Evolutionary conservation across 2,329 filamentous ascomycete species (phyloP), one percentile per base, ranked within the genome.

Genomic region (Aspergillus jensenii): DNA sequence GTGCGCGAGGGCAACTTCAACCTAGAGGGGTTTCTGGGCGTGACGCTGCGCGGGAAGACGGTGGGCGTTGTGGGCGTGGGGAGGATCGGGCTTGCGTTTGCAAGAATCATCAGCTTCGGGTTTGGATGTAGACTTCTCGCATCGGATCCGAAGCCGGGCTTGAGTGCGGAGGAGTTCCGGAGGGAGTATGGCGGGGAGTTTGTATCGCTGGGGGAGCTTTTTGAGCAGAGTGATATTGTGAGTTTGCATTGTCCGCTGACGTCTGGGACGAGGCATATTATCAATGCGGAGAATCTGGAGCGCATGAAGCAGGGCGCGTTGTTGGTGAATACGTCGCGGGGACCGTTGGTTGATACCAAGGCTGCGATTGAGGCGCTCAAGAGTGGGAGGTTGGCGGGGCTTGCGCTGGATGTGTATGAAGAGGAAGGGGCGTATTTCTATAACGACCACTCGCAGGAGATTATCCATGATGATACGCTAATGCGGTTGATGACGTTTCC

Each of bases 401-500:
- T 88, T 31, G 87, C 86, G 0, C 77, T 90, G 40, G 87, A 90
- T 67, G 87, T 90, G 15, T 90, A 89, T 69, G 87, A 90, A 67
- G 81, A 80, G 43, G 87, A 90, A 69, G 66, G 68, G 12, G 62
- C 67, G 27, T 73, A 88, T 37, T 89, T 89, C 67, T 89, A 89
- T 70, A 80, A 84, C 64, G 86, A 89, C 63, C 84, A 87, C 66
- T 87, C 84, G 5, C 80, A 77, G 14, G 81, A 86, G 61, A 85
- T 89, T 64, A 87, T 89, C 61, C 78, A 88, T 49, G 87, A 90
- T 66, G 86, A 89, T 64, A 78, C 82, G 56, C 76, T 90, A 45
- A 87, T 86, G 81, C 81, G 87, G 5, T 72, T 90, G 61, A 84
- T 87, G 73, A 88, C 86, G 0, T 89, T 89, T 65, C 87, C 82